A percentile compares a stretch with the other conserved stretches of the same genome.
phyloP scores from a whole-genome alignment of 345 rosid genomes.

The Pelargonium nanum region DNA sequence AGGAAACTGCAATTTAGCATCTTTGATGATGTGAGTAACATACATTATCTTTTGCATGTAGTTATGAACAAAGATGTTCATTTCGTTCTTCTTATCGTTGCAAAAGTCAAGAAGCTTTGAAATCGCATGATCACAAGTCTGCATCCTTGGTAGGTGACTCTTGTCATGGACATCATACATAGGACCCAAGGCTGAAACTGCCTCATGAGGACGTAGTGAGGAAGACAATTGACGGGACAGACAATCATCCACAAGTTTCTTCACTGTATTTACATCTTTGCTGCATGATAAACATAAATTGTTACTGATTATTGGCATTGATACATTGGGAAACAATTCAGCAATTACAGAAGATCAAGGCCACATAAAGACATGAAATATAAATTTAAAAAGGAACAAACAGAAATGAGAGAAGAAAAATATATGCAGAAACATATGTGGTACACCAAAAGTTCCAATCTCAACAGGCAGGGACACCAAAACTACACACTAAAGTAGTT shows the following conservation, averaged over 20 bases:
- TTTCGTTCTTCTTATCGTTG: conserved; percentile 74
- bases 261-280: conserved; percentile 88
- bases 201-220: conserved; percentile 94
- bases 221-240: conserved; percentile 70
- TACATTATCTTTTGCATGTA: conserved; percentile 76
- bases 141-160: conserved; percentile 79
- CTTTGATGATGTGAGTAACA: conserved; percentile 63
- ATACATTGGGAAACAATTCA: neutral
- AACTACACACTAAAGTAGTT: too few species aligned
- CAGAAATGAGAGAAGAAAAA: too few species aligned
- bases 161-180: conserved; percentile 97
- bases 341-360: conserved; percentile 5
- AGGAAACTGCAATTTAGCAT: conserved; percentile 84
- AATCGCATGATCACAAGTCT: conserved; percentile 46
- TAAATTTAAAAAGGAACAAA: too few species aligned
- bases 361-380: too few species aligned
- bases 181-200: conserved; percentile 97
- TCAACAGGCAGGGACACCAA: too few species aligned
- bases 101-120: conserved; percentile 60
- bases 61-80: conserved; percentile 73
- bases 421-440: too few species aligned
- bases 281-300: conserved; percentile 38
- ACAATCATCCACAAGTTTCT: conserved; percentile 91
- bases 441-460: too few species aligned
- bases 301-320: conserved; percentile 15